Evolutionary conservation across 2,329 filamentous ascomycete genomes (phyloP).

Genomic region (Aureobasidium mangrovei): DNA sequence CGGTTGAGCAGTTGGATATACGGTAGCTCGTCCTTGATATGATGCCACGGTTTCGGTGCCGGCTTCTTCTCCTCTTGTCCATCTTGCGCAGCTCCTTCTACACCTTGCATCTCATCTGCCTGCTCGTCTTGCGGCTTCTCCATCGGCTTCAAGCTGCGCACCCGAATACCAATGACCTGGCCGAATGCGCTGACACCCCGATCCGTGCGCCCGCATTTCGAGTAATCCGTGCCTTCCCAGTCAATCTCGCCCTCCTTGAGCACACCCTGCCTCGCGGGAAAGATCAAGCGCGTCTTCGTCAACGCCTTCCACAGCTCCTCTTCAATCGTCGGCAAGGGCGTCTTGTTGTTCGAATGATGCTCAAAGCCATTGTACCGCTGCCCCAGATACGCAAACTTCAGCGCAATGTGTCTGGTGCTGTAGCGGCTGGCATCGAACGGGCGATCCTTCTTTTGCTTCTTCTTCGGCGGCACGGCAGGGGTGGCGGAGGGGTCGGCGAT

Average conservation of each 20-base stretch:
- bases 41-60: slow-evolving; percentile 43
- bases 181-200: slow-evolving; percentile 92
- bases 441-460: slow-evolving; percentile 31
- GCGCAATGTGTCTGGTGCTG: slow-evolving; percentile 71
- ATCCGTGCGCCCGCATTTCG: slow-evolving; percentile 91
- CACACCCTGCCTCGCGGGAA: slow-evolving; percentile 43
- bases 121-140: slow-evolving; percentile 15
- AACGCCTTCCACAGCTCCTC: slow-evolving; percentile 90
- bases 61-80: slow-evolving; percentile 14
- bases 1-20: slow-evolving; percentile 81
- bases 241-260: slow-evolving; percentile 48
- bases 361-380: slow-evolving; percentile 90
- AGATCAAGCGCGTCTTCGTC: slow-evolving; percentile 71
- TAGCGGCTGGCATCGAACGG: slow-evolving; percentile 73
- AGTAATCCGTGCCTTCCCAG: slow-evolving; percentile 81
- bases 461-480: slow-evolving; percentile 9
- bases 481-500: background rate
- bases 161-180: slow-evolving; percentile 77
- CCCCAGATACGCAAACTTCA: slow-evolving; percentile 91
- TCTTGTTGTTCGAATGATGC: slow-evolving; percentile 62
- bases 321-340: slow-evolving; percentile 72
- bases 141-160: slow-evolving; percentile 66
- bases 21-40: slow-evolving; percentile 69
- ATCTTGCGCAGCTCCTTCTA: slow-evolving; percentile 13
- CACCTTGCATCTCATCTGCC: slow-evolving; percentile 15